Conservation (phyloP, 2,329 filamentous ascomycete species). For the Calonectria hongkongensis region DNA sequence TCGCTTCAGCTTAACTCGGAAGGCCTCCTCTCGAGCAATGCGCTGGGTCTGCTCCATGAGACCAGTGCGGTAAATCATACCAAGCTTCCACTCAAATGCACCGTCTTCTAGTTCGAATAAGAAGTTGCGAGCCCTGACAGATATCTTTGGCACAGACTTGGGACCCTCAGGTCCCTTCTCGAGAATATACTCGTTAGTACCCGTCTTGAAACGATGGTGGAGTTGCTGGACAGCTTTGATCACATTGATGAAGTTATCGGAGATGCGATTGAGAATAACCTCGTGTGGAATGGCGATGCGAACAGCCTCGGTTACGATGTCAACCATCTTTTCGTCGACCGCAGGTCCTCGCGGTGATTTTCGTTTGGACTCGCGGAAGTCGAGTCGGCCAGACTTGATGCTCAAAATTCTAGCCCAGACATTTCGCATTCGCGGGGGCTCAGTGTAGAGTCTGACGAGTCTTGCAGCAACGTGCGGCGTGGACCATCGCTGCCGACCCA, state of each 20-base stretch:
- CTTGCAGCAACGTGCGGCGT: conserved; percentile 86
- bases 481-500: conserved; percentile 90
- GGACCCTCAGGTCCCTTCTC: conserved; percentile 90
- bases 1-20: conserved; percentile 89
- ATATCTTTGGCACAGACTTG: conserved; percentile 90
- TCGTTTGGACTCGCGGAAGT: conserved; percentile 85
- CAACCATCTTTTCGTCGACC: conserved; percentile 86
- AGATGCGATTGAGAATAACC: conserved; percentile 89
- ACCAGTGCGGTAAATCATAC: conserved; percentile 93
- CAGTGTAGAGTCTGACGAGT: conserved; percentile 89
- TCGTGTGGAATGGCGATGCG: conserved; percentile 93
- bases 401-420: conserved; percentile 93
- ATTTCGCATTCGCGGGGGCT: conserved; percentile 86
- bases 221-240: conserved; percentile 92
- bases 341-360: conserved; percentile 76
- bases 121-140: conserved; percentile 86
- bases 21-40: conserved; percentile 92
- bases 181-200: conserved; percentile 90
- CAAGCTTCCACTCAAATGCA: conserved; percentile 97
- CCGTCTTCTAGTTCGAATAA: conserved; percentile 97
- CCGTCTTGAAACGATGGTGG: conserved; percentile 93
- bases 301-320: conserved; percentile 89
- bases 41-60: conserved; percentile 93
- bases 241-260: conserved; percentile 94
- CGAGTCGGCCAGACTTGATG: conserved; percentile 86